A percentile compares a stretch with the other conserved stretches of the same genome.
phyloP scores from a whole-genome alignment of 2,329 filamentous ascomycete species.

The Penicillium sp. region DNA sequence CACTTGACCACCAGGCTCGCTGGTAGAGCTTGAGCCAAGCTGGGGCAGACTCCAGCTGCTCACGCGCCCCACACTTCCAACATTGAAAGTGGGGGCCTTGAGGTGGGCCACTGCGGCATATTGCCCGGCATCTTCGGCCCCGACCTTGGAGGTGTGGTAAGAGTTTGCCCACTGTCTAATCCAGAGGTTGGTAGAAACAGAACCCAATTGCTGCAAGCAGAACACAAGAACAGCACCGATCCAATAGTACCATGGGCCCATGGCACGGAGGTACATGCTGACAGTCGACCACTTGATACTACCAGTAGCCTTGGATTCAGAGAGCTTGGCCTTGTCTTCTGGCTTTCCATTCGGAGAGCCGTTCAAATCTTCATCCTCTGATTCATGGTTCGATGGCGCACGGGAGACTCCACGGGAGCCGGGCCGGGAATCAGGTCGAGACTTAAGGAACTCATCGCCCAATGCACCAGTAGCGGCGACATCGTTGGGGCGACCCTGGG shows the following conservation, averaged over 20 bases:
- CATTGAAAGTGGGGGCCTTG: constrained; percentile 37
- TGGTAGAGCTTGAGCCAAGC: constrained; percentile 19
- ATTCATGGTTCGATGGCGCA: constrained; percentile 68
- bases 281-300: constrained; percentile 87
- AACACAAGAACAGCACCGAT: constrained; percentile 71
- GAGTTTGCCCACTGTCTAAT: constrained; percentile 94
- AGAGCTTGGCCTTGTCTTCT: constrained; percentile 49
- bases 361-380: constrained; percentile 46
- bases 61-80: constrained; percentile 34
- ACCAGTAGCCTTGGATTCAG: constrained; percentile 78
- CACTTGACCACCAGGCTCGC: constrained; percentile 51
- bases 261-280: constrained; percentile 76
- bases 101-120: constrained; percentile 42
- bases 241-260: constrained; percentile 99
- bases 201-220: constrained; percentile 75
- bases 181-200: constrained; percentile 89
- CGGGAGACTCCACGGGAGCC: constrained; percentile 74
- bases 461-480: constrained; percentile 85
- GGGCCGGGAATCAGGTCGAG: constrained; percentile 65
- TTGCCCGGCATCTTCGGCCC: constrained; percentile 29
- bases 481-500: constrained; percentile 73
- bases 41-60: constrained; percentile 30
- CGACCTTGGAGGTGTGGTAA: constrained; percentile 57
- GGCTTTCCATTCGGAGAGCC: constrained; percentile 46
- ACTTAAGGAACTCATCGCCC: constrained; percentile 79